These are phyloP conservation scores for Aspergillus bridgeri DNA, from an alignment of 495 filamentous ascomycete species.

Conservation along the genomic window DNA sequence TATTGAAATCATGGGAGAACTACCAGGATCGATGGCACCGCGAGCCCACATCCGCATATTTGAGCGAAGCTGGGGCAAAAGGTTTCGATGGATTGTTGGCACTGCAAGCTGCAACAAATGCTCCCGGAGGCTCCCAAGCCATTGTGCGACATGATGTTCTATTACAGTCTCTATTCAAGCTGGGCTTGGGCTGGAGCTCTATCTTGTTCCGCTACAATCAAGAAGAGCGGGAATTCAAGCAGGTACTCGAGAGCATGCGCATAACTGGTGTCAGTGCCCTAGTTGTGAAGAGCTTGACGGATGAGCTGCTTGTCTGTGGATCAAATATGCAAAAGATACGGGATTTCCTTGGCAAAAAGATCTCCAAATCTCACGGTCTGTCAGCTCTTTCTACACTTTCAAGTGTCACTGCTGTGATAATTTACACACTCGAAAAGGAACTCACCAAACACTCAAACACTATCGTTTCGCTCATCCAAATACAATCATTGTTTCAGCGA, in stretches of 20 bases:
- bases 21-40: conserved; percentile 47
- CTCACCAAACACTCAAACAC: conserved; percentile 23
- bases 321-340: conserved; percentile 58
- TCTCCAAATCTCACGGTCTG: conserved; percentile 25
- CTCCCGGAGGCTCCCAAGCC: conserved; percentile 11
- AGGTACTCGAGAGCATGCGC: conserved; percentile 50
- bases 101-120: conserved; percentile 17
- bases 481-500: conserved; percentile 62
- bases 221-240: conserved; percentile 54
- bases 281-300: conserved; percentile 54
- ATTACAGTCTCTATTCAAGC: conserved; percentile 59
- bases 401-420: conserved; percentile 30
- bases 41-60: conserved; percentile 56
- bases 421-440: conserved; percentile 39
- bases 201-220: conserved; percentile 70
- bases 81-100: conserved; percentile 68
- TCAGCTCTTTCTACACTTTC: conserved; percentile 37
- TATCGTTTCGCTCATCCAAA: conserved; percentile 53
- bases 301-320: conserved; percentile 64
- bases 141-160: conserved; percentile 46
- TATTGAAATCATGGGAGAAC: conserved; percentile 69
- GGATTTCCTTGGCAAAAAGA: conserved; percentile 49
- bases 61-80: conserved; percentile 71
- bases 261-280: conserved; percentile 66
- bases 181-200: conserved; percentile 80